Conservation (phyloP, 2,329 filamentous ascomycete genomes). For the Venturia asperata region DNA sequence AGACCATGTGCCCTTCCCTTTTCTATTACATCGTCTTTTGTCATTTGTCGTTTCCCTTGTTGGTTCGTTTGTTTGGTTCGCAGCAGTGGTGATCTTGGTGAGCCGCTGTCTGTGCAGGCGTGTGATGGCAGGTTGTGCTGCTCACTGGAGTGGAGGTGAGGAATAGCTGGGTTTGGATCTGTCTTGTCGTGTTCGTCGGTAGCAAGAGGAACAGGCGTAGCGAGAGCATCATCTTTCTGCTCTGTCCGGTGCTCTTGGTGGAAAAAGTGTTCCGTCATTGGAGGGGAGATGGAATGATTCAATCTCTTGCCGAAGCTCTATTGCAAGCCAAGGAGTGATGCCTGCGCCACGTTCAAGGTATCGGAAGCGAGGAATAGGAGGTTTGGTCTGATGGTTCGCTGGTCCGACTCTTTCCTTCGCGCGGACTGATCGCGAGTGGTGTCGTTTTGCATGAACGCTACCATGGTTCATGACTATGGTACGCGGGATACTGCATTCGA, state of each 20-base stretch:
- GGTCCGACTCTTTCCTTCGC: background rate
- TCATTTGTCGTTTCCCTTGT: background rate
- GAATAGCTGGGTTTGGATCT: slow-evolving; percentile 2
- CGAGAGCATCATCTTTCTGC: background rate
- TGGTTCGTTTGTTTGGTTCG: background rate
- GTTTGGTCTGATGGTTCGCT: background rate
- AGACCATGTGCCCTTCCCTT: slow-evolving; percentile 4
- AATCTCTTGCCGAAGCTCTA: background rate
- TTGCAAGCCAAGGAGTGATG: background rate
- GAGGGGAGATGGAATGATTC: background rate
- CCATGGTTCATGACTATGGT: background rate
- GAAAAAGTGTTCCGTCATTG: background rate
- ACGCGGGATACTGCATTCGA: background rate
- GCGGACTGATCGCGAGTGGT: background rate
- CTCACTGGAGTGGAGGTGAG: background rate
- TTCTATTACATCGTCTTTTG: background rate
- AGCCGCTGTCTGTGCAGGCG: no score
- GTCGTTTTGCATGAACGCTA: background rate
- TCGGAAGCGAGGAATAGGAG: background rate
- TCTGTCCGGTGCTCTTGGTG: background rate
- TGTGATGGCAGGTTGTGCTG: no score
- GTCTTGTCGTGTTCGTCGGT: background rate
- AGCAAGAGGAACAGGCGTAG: background rate
- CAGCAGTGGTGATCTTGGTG: background rate
- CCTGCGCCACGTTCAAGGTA: background rate